Evolutionary conservation across 768 basidiomycete species (phyloP).

Genomic region (Sporobolomyces phaffii): DNA sequence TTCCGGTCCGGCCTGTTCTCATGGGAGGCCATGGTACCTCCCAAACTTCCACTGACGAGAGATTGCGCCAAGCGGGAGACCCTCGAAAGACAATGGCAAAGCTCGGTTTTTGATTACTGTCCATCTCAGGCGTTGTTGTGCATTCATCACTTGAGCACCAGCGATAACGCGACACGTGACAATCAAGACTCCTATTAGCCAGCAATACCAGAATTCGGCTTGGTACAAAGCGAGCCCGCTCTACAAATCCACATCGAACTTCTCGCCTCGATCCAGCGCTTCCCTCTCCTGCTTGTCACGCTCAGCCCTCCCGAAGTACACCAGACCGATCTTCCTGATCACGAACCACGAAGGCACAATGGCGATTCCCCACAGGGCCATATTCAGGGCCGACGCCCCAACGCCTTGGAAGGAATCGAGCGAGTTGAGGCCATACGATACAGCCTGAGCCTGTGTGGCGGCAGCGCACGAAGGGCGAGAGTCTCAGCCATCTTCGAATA

Average conservation of each 20-base stretch:
- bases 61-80: too few species aligned
- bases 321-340: slow-evolving; percentile 30
- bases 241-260: neutral
- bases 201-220: too few species aligned
- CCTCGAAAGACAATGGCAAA: too few species aligned
- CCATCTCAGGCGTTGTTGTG: too few species aligned
- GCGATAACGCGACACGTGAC: too few species aligned
- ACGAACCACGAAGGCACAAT: slow-evolving; percentile 31
- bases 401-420: slow-evolving; percentile 11
- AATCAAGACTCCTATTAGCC: too few species aligned
- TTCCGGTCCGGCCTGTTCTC: too few species aligned
- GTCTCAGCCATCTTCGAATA: neutral
- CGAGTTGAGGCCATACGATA: slow-evolving; percentile 26
- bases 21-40: too few species aligned
- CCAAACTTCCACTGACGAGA: too few species aligned
- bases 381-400: slow-evolving; percentile 30
- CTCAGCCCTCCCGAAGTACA: slow-evolving; percentile 9
- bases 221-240: too few species aligned
- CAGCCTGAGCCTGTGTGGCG: slow-evolving; percentile 18
- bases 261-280: neutral
- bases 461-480: neutral
- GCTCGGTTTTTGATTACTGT: too few species aligned
- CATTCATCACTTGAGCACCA: too few species aligned
- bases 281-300: neutral
- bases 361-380: slow-evolving; percentile 23